Base-by-base conservation (phyloP, 192 early-diverging fungal genomes). In the Coemansia sp. region DNA sequence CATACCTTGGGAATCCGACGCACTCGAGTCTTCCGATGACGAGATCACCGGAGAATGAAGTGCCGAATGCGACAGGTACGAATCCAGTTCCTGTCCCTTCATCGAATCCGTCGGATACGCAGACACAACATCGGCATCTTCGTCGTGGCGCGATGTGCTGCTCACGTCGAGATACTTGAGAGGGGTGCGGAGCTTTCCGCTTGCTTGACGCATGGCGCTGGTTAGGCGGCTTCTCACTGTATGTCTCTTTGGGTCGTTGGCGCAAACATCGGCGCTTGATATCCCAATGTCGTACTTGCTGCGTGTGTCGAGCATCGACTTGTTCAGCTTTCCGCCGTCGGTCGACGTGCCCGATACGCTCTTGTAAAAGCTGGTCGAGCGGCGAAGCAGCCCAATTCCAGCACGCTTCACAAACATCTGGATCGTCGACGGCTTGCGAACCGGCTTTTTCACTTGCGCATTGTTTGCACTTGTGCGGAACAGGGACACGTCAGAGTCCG, bases 301-400 rank as follows among this genome's bases (percentile, higher is more conserved):
- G 29, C n/a, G 17, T 6, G 55, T 57, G n/a, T 36, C 17, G 9
- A 20, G 33, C 33, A 35, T 34, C 34, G 55, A n/a, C 3, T 36
- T 57, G 34, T 34, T 57, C 5, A 15, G 33, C 14, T 23, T 35
- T 9, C 41, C 40, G 64, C 15, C 10, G 29, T 32, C 15, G 6
- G 55, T n/a, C 0, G 71, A n/a, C 13, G 23, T 52, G 15, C 73
- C 69, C 10, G 73, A 67, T 42, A 73, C 48, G 9, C 62, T 53
- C 40, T 72, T 75, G 74, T 59, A 81, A 38, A 81, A 70, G 61
- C 79, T 81, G 65, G 74, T 61, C 5, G 79, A 81, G 50, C 70
- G 73, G 20, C 79, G 73, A 8, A 81, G 59, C 35, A 81, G 63
- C 14, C 74, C 67, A 23, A 64, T 66, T 13, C 79, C 70, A 0